These are phyloP conservation scores for Fomitopsis pinicola DNA, from an alignment of 1,284 basidiomycete species.

Conservation along the genomic window DNA sequence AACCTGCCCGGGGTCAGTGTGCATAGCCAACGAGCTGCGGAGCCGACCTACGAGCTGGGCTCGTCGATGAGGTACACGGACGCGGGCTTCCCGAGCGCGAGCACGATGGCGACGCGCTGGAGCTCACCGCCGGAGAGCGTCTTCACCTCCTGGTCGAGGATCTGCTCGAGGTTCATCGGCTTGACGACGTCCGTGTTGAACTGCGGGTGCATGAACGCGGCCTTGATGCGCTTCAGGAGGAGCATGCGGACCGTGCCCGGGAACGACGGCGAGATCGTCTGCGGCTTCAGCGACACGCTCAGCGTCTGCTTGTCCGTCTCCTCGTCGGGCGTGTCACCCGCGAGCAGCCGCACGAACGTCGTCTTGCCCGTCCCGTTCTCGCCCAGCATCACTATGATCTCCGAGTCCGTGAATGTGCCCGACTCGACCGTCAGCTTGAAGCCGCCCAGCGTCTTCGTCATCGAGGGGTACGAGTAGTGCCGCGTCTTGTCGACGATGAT, in stretches of 20 bases:
- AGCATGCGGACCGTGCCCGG: conserved; percentile 91
- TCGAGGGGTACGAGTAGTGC: conserved; percentile 85
- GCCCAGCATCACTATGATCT: conserved; percentile 96
- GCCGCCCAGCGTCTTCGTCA: conserved; percentile 91
- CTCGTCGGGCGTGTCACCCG: conserved; percentile 84
- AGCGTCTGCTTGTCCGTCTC: conserved; percentile 78
- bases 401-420: conserved; percentile 91
- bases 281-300: conserved; percentile 90
- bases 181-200: conserved; percentile 97
- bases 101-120: conserved; percentile 91
- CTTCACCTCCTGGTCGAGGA: conserved; percentile 96
- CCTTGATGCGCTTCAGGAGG: conserved; percentile 89
- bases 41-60: conserved; percentile 53
- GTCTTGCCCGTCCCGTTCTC: conserved; percentile 99
- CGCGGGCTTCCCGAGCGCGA: conserved; percentile 82
- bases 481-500: conserved; percentile 78
- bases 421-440: conserved; percentile 91
- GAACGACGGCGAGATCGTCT: conserved; percentile 95
- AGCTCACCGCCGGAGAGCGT: conserved; percentile 95
- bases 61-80: conserved; percentile 88
- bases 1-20: conserved; percentile 45
- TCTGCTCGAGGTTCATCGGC: conserved; percentile 89
- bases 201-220: conserved; percentile 93
- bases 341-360: conserved; percentile 90
- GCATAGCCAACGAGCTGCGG: background rate